phyloP scores from a whole-genome alignment of 768 basidiomycete genomes.

The Mrakia hoshinonis region DNA sequence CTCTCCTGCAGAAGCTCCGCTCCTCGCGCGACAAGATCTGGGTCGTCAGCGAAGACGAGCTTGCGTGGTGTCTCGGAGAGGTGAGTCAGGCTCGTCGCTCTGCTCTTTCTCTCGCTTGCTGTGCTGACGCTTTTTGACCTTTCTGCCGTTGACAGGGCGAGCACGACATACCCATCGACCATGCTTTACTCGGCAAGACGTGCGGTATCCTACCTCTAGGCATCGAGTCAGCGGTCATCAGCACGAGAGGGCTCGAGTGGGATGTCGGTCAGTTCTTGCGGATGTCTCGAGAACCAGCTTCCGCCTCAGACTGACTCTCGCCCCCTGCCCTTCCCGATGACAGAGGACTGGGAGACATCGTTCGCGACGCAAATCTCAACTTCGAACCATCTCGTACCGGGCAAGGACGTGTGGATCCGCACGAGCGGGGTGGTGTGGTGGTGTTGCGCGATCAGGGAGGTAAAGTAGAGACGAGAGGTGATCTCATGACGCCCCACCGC shows the following conservation, averaged over 20 bases:
- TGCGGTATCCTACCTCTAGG: constrained; percentile 95
- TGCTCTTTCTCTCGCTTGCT: too few species aligned
- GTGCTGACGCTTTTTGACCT: constrained; percentile 10
- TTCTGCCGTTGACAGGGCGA: constrained; percentile 53
- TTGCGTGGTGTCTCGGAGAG: constrained; percentile 77
- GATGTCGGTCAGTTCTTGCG: constrained; percentile 57
- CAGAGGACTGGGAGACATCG: constrained; percentile 59
- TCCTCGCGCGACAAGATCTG: constrained; percentile 46
- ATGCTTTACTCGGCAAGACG: constrained; percentile 65
- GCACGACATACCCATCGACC: constrained; percentile 69
- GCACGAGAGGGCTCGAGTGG: constrained; percentile 80
- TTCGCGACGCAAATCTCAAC: constrained; percentile 83
- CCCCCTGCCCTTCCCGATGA: neutral
- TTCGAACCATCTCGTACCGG: constrained; percentile 77
- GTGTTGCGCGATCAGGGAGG: constrained; percentile 38
- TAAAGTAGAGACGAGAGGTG: neutral
- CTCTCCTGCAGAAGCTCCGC: constrained; percentile 47
- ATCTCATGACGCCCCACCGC: too few species aligned
- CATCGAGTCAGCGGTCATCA: constrained; percentile 61
- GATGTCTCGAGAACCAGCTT: neutral
- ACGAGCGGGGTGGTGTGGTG: constrained; percentile 83
- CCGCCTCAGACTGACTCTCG: neutral
- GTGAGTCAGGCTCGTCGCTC: too few species aligned
- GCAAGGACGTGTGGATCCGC: constrained; percentile 58
- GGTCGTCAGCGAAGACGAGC: constrained; percentile 78